Evolutionary conservation across 106 monocot genomes (phyloP), one percentile per base, ranked within the genome.

Genomic region (Iris macrosiphon): DNA sequence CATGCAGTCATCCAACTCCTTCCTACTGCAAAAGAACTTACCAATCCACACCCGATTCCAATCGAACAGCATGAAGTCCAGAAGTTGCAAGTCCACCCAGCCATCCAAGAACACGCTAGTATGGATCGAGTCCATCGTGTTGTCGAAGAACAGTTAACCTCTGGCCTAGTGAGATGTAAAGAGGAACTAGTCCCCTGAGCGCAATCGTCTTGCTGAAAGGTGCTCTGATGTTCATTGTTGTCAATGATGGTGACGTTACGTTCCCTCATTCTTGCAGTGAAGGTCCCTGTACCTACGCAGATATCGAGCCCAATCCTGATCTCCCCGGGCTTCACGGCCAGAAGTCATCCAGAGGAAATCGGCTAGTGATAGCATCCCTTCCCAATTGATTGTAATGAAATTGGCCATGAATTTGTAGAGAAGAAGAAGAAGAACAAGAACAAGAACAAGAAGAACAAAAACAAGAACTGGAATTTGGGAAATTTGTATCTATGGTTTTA

Each of bases 41-140:
- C 71, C 77, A 3, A 77, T 31, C 71, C 77, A 77, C 18, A 83
- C 62, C 22, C 73, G 47, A 35, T 84, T 76, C 79, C 79, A 80
- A 17, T 89, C 89, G 9, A 80, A 80, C 28, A 89, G 32, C 23
- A 83, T 45, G 40, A 70, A 89, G 38, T 84, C 72, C 59, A 83
- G 49, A 28, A 84, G 22, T 59, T 68, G 66, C 24, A 77, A 31
- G 33, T 67, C 66, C 16, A 74, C 65, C 89, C 89, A 84, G 0
- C 79, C 73, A 19, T 80, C 80, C 8, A 89, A 40, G 46, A 84
- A 74, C 17, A 73, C 69, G 6, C 52, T 55, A 0, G 80, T 84
- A 40, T 94, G 93, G 38, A 94, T 85, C 73, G 89, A 17, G 57
- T 94, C 93, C 88, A 94, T 51, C 4, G 84, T 85, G 79, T 88